Base-by-base conservation (phyloP, 2,329 filamentous ascomycete species). In the Talaromyces marneffei region DNA sequence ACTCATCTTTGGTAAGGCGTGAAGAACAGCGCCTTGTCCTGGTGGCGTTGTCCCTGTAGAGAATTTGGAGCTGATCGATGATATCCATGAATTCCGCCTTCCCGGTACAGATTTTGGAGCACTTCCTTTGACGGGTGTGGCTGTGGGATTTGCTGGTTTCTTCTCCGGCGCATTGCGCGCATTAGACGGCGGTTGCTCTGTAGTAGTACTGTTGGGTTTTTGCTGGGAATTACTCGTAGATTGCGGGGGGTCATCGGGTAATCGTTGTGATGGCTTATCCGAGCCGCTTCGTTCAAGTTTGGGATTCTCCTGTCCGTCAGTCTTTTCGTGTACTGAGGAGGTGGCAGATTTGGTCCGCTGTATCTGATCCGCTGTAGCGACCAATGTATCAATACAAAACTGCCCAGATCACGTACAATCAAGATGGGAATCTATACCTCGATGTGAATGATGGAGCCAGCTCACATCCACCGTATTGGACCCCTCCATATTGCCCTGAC, bases 31-130 rank as follows among this genome's bases (percentile, higher is more conserved):
- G 12, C 68, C 69, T 62, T 72, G 74, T 25, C 75, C 73, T 4
- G 75, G 74, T n/a, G 76, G 73, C 2, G 75, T 76, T 10, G 75
- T 71, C 3, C 74, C 74, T 33, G 85, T 86, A 2, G 90, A 92
- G 78, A 97, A 96, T 73, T 96, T 97, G 66, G 91, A 93, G 65
- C 91, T 95, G 66, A 97, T 86, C 71, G 87, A 96, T 61, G 90
- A 91, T 70, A 97, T 92, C 94, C 94, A 99, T 14, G 92, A 96
- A 64, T 87, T 87, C 60, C 85, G 78, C 65, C 91, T 84, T 58
- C 85, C 57, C 6, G 67, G 65, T 12, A 75, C 67, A 6, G 71
- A 65, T 25, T 61, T 63, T 4, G 50, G 61, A 8, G 59, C 57
- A 20, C 80, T 75, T 18, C 75, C 57, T 68, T 70, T 72, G 7